These are phyloP conservation scores for Tolypocladium capitatum DNA, from an alignment of 2,329 filamentous ascomycete species.

Conservation along the genomic window DNA sequence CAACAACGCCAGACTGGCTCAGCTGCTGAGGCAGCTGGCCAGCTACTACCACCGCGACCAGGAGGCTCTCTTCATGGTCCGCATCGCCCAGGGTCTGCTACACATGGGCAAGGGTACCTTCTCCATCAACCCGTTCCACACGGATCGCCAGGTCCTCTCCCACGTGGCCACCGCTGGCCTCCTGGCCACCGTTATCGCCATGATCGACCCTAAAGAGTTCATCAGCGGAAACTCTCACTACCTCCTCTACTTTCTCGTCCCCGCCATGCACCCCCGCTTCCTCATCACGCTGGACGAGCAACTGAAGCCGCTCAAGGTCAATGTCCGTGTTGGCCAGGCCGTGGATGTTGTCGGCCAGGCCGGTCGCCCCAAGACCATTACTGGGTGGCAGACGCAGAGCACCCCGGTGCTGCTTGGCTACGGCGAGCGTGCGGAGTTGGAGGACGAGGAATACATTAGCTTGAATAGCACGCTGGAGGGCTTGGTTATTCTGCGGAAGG, in stretches of 20 bases:
- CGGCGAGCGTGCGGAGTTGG: slow-evolving; percentile 88
- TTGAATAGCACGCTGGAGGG: slow-evolving; percentile 86
- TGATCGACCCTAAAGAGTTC: slow-evolving; percentile 91
- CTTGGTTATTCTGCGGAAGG: slow-evolving; percentile 92
- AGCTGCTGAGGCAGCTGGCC: slow-evolving; percentile 84
- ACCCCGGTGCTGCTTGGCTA: slow-evolving; percentile 93
- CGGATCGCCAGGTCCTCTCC: slow-evolving; percentile 89
- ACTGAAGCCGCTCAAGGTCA: slow-evolving; percentile 84
- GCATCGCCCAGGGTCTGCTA: slow-evolving; percentile 89
- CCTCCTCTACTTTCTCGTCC: slow-evolving; percentile 92
- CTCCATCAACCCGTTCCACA: slow-evolving; percentile 97
- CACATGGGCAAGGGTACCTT: slow-evolving; percentile 99
- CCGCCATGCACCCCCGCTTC: slow-evolving; percentile 94
- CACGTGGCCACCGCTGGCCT: slow-evolving; percentile 81
- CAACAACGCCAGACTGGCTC: slow-evolving; percentile 92
- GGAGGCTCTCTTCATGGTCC: slow-evolving; percentile 96
- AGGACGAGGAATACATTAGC: slow-evolving; percentile 94
- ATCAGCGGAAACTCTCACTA: slow-evolving; percentile 62
- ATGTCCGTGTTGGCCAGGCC: slow-evolving; percentile 92
- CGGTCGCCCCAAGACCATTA: slow-evolving; percentile 95
- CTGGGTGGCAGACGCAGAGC: slow-evolving; percentile 98
- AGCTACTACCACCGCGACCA: slow-evolving; percentile 97
- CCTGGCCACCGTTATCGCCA: slow-evolving; percentile 76
- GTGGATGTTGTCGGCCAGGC: slow-evolving; percentile 97
- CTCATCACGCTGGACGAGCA: slow-evolving; percentile 92